Conservation (phyloP, 768 basidiomycete species). For the Favolaschia claudopus region DNA sequence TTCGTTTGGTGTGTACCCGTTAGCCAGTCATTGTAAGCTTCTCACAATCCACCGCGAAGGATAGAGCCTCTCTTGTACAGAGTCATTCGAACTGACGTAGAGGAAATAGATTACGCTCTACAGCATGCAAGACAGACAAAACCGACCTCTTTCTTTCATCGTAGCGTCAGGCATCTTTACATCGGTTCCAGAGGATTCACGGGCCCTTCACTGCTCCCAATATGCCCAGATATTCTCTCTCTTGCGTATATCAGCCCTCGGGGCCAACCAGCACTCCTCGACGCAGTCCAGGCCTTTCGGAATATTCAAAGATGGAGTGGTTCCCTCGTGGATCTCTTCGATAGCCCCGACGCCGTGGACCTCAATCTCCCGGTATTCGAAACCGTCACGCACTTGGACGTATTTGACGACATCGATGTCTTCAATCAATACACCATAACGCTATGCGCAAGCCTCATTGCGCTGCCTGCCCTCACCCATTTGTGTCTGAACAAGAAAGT, state of each 20-base stretch:
- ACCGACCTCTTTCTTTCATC: slow-evolving; percentile 11
- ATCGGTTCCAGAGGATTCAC: background rate
- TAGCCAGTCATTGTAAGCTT: no score
- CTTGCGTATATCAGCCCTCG: background rate
- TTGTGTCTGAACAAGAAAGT: slow-evolving; percentile 5
- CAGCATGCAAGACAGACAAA: slow-evolving; percentile 3
- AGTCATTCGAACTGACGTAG: background rate
- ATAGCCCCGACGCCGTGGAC: background rate
- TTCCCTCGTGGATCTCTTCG: slow-evolving; percentile 3
- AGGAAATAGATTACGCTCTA: background rate
- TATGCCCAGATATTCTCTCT: slow-evolving; percentile 2
- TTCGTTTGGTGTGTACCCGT: no score
- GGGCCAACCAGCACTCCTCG: background rate
- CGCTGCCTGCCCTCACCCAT: slow-evolving; percentile 12
- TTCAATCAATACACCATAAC: no score
- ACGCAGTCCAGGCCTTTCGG: background rate
- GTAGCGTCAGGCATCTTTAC: slow-evolving; percentile 4
- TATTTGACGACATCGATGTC: slow-evolving; percentile 2
- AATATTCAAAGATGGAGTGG: slow-evolving; percentile 6
- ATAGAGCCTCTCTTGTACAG: slow-evolving; percentile 20
- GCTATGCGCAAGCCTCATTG: background rate
- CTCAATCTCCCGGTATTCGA: background rate
- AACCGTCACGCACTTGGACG: slow-evolving; percentile 16
- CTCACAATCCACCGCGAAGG: no score
- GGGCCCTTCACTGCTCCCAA: background rate